Evolutionary conservation across 768 basidiomycete species (phyloP).

Genomic region (Hemileccinum rubropunctum): DNA sequence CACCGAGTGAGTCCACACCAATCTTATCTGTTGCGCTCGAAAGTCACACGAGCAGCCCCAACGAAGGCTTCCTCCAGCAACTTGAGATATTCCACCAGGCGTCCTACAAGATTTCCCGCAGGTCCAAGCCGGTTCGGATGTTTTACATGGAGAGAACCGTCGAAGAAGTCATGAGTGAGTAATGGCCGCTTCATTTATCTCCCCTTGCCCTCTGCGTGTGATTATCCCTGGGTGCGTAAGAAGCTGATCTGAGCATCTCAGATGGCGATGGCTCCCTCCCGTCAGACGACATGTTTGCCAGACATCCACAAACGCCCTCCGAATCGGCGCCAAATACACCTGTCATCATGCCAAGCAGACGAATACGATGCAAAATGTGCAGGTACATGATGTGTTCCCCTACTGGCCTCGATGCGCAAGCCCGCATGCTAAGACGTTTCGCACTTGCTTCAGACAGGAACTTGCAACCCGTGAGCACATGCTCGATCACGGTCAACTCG

Average conservation of each 20-base stretch:
- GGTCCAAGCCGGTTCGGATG: constrained; percentile 70
- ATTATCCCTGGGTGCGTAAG: not conserved
- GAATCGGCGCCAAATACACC: constrained; percentile 63
- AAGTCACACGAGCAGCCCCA: constrained; percentile 57
- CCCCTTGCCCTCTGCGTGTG: not conserved
- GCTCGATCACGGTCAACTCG: constrained; percentile 84
- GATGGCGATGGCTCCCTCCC: constrained; percentile 72
- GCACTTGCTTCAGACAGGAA: constrained; percentile 49
- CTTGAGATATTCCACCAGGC: constrained; percentile 77
- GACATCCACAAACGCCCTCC: constrained; percentile 62
- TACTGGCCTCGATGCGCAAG: not conserved
- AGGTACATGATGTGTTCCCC: constrained; percentile 42
- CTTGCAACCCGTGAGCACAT: constrained; percentile 91
- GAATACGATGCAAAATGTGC: constrained; percentile 93
- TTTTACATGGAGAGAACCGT: constrained; percentile 80
- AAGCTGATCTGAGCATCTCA: constrained; percentile 29
- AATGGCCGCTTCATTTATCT: not conserved
- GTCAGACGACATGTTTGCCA: constrained; percentile 73
- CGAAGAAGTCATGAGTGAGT: constrained; percentile 77
- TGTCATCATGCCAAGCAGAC: constrained; percentile 46
- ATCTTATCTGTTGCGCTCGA: not conserved
- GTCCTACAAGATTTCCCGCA: constrained; percentile 61
- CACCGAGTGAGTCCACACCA: constrained; percentile 56
- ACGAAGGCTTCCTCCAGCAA: constrained; percentile 77
- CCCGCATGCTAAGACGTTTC: not conserved